Evolutionary conservation across 1,284 basidiomycete genomes (phyloP).

Genomic region (Singerocomus rubriflavus): DNA sequence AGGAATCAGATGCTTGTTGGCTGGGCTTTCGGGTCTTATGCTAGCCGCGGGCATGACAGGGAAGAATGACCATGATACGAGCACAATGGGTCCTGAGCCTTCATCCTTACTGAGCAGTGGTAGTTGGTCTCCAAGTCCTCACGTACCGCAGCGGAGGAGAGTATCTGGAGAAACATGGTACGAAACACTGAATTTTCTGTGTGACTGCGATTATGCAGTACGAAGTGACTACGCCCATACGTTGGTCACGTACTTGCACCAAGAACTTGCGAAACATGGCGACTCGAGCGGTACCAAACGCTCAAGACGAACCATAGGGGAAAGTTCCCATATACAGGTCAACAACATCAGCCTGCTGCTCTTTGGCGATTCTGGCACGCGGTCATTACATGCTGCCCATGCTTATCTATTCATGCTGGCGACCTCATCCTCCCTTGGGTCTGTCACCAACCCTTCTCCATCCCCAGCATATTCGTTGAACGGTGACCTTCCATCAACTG

Average conservation of each 20-base stretch:
- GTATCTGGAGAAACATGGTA: constrained; percentile 85
- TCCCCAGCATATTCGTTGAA: constrained; percentile 41
- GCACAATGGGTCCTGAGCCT: constrained; percentile 21
- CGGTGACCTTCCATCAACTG: constrained; percentile 34
- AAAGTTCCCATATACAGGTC: constrained; percentile 42
- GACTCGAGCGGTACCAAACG: constrained; percentile 47
- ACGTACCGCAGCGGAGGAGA: constrained; percentile 59
- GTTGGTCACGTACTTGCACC: constrained; percentile 67
- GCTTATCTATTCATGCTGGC: constrained; percentile 78
- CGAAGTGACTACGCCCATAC: constrained; percentile 76
- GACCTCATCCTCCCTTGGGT: constrained; percentile 60
- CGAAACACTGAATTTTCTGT: constrained; percentile 81
- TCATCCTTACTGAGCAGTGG: constrained; percentile 18
- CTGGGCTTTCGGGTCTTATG: constrained; percentile 72
- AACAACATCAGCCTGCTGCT: constrained; percentile 47
- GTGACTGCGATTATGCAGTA: constrained; percentile 70
- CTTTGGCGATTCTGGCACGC: constrained; percentile 61
- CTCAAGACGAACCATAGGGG: constrained; percentile 41
- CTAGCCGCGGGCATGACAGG: constrained; percentile 55
- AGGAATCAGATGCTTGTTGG: constrained; percentile 72
- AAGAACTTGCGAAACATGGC: constrained; percentile 65
- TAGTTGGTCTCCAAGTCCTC: constrained; percentile 25
- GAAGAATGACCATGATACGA: constrained; percentile 30
- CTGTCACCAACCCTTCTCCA: constrained; percentile 38
- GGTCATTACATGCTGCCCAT: constrained; percentile 76